Percentiles rank a stretch among this genome's conserved stretches.
phyloP scores from a whole-genome alignment of 352 stramenopile genomes.

The Globisporangium takayamanum region DNA sequence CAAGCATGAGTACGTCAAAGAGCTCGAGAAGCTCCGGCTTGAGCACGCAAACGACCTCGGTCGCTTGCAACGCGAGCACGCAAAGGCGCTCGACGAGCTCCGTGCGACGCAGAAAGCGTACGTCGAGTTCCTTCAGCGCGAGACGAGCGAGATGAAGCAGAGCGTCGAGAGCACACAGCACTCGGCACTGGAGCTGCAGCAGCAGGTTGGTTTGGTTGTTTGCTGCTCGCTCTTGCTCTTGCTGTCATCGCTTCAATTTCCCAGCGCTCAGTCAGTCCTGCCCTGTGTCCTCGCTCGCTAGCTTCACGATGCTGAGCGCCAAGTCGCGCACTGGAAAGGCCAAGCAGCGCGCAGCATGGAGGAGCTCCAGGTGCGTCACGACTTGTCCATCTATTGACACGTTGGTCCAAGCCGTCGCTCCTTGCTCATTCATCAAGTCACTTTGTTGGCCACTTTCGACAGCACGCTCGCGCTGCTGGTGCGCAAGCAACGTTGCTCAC shows the following conservation, averaged over 20 bases:
- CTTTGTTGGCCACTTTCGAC: neutral
- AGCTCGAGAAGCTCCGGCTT: constrained; percentile 38
- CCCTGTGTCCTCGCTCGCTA: constrained; percentile 8
- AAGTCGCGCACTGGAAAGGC: constrained; percentile 31
- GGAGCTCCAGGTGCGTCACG: constrained; percentile 31
- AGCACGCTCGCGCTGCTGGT: constrained; percentile 2
- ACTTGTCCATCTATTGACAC: neutral
- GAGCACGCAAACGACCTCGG: constrained; percentile 32
- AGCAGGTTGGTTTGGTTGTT: constrained; percentile 13
- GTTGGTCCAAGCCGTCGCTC: neutral
- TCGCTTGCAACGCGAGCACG: constrained; percentile 40
- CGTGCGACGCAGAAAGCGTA: constrained; percentile 35
- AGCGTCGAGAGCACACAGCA: constrained; percentile 21
- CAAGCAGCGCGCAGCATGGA: constrained; percentile 26
- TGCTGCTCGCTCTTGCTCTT: too few species aligned
- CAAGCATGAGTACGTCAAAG: constrained; percentile 37
- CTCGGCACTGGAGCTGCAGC: constrained; percentile 21
- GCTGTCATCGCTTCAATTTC: too few species aligned
- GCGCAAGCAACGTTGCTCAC: constrained; percentile 11
- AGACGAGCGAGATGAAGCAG: constrained; percentile 25
- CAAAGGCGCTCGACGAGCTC: constrained; percentile 32
- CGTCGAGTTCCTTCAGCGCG: constrained; percentile 40
- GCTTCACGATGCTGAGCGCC: constrained; percentile 28
- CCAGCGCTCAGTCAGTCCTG: neutral
- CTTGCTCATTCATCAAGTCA: neutral